Evolutionary conservation across 768 basidiomycete species (phyloP), one percentile per base, ranked within the genome.

Genomic region (Panaeolus cyanescens): DNA sequence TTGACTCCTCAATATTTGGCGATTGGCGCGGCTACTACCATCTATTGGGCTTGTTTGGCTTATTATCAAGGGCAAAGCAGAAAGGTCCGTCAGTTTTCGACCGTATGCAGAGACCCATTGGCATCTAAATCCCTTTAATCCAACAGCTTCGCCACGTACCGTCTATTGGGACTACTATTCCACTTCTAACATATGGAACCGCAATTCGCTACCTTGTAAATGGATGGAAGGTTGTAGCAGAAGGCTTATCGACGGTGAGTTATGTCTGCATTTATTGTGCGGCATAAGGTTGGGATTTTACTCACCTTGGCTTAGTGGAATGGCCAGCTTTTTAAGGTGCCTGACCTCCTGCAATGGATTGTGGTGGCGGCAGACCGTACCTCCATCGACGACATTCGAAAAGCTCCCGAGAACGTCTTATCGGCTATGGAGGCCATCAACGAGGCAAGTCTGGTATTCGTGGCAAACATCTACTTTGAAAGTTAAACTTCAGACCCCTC

Each of bases 331-430:
- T 59, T 62, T 40, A 62, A 59, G 19, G 17, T 62, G 15, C 59
- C 37, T 39, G 30, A 34, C 30, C 58, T 56, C 2, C 53, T 20
- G 4, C 56, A 32, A 28, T 85, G 83, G 84, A 58, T 65, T 0
- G 75, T 82, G 39, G 61, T 85, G 15, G 64, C 80, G 5, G 65
- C 68, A 15, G 68, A 66, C 12, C 67, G 66, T 0, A 64, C 72
- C 54, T 68, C 73, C 13, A 64, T 82, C 32, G 74, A 82, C 17
- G 81, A 84, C 40, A 9, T 83, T 13, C 70, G 72, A n/a, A 77
- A 67, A 45, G 75, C 76, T 0, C 65, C 77, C 0, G 80, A 83
- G 19, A 68, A 78, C 32, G 64, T 69, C 8, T 62, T 83, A 13
- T 82, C 81, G 1, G 73, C 78, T 32, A 0, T n/a, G 1, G 77